Evolutionary conservation across 83 land plant genomes (phyloP).

Genomic region (Larix sibirica): DNA sequence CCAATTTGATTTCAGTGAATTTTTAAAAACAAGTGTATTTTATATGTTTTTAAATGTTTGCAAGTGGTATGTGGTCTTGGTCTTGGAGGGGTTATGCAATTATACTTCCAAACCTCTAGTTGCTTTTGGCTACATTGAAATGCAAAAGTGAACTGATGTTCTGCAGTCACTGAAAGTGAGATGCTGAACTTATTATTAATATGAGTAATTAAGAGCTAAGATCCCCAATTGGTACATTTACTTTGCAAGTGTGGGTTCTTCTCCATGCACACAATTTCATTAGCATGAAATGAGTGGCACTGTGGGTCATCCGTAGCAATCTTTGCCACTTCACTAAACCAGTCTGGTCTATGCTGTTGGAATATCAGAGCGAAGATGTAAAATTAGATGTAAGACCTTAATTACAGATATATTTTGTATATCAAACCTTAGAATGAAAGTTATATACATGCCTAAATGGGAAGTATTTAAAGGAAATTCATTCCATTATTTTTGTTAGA

Average conservation of each 20-base stretch:
- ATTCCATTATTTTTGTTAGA: neutral
- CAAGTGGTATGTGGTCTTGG: neutral
- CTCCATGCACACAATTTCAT: neutral
- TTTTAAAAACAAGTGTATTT: neutral
- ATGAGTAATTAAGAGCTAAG: neutral
- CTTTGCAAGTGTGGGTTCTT: neutral
- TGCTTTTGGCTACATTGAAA: neutral
- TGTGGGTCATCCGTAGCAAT: neutral
- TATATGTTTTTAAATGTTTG: neutral
- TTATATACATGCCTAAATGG: neutral
- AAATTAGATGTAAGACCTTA: neutral
- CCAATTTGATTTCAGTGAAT: neutral
- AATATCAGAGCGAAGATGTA: neutral
- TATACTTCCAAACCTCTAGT: neutral
- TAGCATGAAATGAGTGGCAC: neutral
- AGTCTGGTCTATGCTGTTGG: neutral
- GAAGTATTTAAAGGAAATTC: neutral
- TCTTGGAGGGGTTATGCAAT: neutral
- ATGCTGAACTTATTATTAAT: neutral
- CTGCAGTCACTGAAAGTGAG: neutral
- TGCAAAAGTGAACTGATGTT: neutral
- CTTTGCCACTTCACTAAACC: neutral
- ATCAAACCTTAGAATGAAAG: neutral
- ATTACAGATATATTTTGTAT: neutral
- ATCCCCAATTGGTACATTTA: neutral